These are phyloP conservation scores for Eucalyptus marginata DNA, from an alignment of 345 rosid species.

Conservation along the genomic window DNA sequence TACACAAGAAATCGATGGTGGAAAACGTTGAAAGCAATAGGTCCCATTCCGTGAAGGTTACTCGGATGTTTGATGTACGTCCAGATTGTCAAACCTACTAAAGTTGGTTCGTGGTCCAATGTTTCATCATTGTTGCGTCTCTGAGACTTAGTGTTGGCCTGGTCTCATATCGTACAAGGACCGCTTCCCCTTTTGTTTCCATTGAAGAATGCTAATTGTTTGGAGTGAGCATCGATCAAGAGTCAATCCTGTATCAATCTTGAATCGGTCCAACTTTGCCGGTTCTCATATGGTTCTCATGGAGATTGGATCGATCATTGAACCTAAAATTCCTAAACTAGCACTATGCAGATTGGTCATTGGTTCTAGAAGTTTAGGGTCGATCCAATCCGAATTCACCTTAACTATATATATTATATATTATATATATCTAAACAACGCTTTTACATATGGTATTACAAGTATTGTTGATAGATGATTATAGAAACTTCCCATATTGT, in stretches of 20 bases:
- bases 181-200: neutral
- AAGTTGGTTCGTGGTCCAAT: neutral
- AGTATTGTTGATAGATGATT: too few species aligned
- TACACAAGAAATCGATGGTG: neutral
- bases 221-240: accelerated
- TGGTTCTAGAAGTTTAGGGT: accelerated
- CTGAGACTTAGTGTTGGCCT: neutral
- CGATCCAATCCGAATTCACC: accelerated
- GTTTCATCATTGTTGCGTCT: neutral
- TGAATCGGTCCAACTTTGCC: accelerated
- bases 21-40: neutral
- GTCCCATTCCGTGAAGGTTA: neutral
- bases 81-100: neutral
- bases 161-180: neutral
- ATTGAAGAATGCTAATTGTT: neutral
- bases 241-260: accelerated
- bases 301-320: accelerated
- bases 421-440: too few species aligned
- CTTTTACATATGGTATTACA: too few species aligned
- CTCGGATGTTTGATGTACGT: neutral
- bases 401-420: too few species aligned
- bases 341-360: accelerated
- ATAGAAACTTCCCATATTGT: too few species aligned
- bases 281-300: accelerated
- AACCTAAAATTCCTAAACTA: accelerated